Conservation (phyloP, 306 rosid genomes). For the Malus fusca region DNA sequence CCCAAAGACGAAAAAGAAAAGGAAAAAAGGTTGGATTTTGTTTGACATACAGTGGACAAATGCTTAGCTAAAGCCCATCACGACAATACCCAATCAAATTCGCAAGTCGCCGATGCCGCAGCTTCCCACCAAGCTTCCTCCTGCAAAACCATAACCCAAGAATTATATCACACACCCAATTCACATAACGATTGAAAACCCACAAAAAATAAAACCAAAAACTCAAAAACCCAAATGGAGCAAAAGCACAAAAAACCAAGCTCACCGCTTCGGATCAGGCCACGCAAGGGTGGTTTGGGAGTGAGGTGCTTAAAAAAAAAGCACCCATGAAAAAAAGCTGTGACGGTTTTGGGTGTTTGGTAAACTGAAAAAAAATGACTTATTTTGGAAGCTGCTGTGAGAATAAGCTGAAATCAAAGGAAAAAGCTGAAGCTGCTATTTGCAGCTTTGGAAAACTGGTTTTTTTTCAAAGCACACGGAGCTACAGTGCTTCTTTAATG, state of each 20-base stretch:
- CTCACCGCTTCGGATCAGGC: constrained; percentile 86
- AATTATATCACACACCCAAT: background rate
- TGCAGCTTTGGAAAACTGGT: too few relatives aligned
- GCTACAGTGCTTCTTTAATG: too few relatives aligned
- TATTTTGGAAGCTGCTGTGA: too few relatives aligned
- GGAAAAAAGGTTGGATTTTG: background rate
- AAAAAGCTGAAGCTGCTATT: too few relatives aligned
- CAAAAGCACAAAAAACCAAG: background rate
- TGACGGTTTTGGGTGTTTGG: too few relatives aligned
- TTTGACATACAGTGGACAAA: constrained; percentile 72
- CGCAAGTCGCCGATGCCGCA: constrained; percentile 75
- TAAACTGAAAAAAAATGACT: too few relatives aligned
- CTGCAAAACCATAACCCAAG: constrained; percentile 19
- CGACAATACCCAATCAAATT: constrained; percentile 91
- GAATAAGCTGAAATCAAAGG: too few relatives aligned
- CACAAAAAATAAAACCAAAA: background rate
- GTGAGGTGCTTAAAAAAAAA: too few relatives aligned
- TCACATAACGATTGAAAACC: background rate
- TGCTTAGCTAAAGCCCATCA: constrained; percentile 96
- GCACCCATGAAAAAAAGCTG: too few relatives aligned
- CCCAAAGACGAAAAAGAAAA: background rate
- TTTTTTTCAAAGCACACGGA: too few relatives aligned
- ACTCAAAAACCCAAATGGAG: background rate
- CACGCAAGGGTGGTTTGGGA: too few relatives aligned
- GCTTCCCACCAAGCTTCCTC: constrained; percentile 82